A percentile compares a stretch with the other conserved stretches of the same genome.
Evolutionary conservation across 179 eudicot genomes (phyloP).

Genomic region (Spinacia oleracea): DNA sequence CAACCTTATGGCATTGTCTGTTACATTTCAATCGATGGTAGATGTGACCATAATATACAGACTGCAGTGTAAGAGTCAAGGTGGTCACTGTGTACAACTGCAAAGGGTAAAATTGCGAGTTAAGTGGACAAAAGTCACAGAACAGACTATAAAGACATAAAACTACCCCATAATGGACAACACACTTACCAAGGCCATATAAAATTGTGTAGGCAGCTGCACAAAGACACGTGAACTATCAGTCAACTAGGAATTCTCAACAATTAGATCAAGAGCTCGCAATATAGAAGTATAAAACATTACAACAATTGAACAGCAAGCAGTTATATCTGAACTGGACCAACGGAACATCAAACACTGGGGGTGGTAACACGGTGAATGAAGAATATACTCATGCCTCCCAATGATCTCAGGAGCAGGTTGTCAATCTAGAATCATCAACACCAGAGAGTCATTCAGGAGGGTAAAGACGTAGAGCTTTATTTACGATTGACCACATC

Average conservation of each 20-base stretch:
- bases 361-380: not conserved
- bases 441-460: not conserved
- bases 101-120: slow-evolving; percentile 3
- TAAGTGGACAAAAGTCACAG: slow-evolving; percentile 3
- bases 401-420: not conserved
- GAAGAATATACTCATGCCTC: not conserved
- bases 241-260: slow-evolving; percentile 9
- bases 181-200: slow-evolving; percentile 63
- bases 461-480: not conserved
- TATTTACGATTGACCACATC: not conserved
- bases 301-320: not conserved
- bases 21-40: slow-evolving; percentile 49
- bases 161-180: not conserved
- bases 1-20: slow-evolving; percentile 46
- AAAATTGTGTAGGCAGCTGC: slow-evolving; percentile 84
- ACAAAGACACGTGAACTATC: slow-evolving; percentile 17
- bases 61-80: slow-evolving; percentile 51
- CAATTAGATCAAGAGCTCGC: not conserved
- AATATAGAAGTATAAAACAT: not conserved
- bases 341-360: not conserved
- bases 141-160: slow-evolving; percentile 6
- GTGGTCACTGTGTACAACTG: slow-evolving; percentile 65
- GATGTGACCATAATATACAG: slow-evolving; percentile 58
- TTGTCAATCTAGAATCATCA: not conserved
- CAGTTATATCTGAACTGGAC: not conserved